A percentile compares a stretch with the other conserved stretches of the same genome.
Conservation (phyloP, 345 rosid genomes). For the Noccaea bulbosa region DNA sequence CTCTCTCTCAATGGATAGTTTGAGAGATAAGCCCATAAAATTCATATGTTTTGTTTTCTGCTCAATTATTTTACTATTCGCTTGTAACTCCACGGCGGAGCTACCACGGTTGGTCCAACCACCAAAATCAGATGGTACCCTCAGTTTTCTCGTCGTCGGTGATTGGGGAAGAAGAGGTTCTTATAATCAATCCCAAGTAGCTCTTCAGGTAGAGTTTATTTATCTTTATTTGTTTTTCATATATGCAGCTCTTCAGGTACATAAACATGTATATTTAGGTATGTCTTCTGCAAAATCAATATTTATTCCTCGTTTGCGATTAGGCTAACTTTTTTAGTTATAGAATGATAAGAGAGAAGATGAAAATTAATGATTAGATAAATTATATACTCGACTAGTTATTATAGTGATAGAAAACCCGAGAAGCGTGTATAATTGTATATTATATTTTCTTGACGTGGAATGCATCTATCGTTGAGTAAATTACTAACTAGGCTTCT, state of each 20-base stretch:
- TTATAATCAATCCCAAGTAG: constrained; percentile 68
- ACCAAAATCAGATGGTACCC: constrained; percentile 54
- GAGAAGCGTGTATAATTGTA: constrained; percentile 8
- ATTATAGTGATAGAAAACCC: neutral
- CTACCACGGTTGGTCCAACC: constrained; percentile 52
- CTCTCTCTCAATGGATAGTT: constrained; percentile 39
- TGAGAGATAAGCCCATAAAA: constrained; percentile 31
- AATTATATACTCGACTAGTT: neutral
- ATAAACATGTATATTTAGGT: neutral
- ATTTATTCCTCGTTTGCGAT: neutral
- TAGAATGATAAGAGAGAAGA: neutral
- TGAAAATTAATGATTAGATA: constrained; percentile 15
- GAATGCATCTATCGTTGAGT: constrained; percentile 21
- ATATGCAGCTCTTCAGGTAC: neutral
- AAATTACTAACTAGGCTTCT: neutral
- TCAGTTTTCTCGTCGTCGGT: constrained; percentile 69
- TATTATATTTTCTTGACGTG: constrained; percentile 34
- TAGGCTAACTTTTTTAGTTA: neutral
- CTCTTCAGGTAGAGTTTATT: constrained; percentile 56
- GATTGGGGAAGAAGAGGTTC: constrained; percentile 80
- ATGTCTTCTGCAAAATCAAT: neutral
- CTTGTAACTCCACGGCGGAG: constrained; percentile 43
- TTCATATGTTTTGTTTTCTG: neutral
- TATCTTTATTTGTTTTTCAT: too few species aligned
- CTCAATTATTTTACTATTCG: constrained; percentile 16